Percentiles rank a stretch among this genome's conserved stretches.
Conservation (phyloP, 2,329 filamentous ascomycete genomes). For the Nemania abortiva region DNA sequence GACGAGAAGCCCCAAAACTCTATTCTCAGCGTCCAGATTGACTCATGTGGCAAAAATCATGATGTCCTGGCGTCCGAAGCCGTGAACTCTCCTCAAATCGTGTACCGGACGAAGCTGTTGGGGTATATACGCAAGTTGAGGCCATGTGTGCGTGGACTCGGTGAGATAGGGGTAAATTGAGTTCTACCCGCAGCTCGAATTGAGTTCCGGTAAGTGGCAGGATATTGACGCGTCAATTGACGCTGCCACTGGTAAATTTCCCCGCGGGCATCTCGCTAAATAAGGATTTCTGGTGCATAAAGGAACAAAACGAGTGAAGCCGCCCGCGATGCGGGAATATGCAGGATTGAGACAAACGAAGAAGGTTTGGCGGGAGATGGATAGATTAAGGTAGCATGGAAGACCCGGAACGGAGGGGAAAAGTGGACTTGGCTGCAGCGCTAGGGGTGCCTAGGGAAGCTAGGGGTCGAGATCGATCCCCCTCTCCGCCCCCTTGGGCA, state of each 20-base stretch:
- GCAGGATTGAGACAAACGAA: constrained; percentile 31
- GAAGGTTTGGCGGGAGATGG: constrained; percentile 27
- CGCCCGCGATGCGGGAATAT: constrained; percentile 31
- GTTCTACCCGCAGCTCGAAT: neutral
- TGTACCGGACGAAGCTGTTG: neutral
- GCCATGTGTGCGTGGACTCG: neutral
- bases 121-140: neutral
- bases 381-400: constrained; percentile 26
- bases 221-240: constrained; percentile 5
- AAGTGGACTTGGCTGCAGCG: constrained; percentile 26
- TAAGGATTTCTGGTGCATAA: constrained; percentile 1
- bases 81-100: neutral
- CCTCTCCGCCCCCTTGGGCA: neutral
- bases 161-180: constrained; percentile 14
- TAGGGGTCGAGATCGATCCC: constrained; percentile 18
- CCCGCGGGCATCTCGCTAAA: neutral
- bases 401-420: constrained; percentile 30
- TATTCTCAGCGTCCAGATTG: neutral
- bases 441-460: neutral
- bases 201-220: neutral
- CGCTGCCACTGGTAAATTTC: neutral
- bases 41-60: neutral
- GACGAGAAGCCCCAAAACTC: neutral
- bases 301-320: constrained; percentile 23
- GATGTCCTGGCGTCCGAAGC: neutral